Base-by-base conservation (phyloP, 2,329 filamentous ascomycete species). In the Trichoderma sp. region DNA sequence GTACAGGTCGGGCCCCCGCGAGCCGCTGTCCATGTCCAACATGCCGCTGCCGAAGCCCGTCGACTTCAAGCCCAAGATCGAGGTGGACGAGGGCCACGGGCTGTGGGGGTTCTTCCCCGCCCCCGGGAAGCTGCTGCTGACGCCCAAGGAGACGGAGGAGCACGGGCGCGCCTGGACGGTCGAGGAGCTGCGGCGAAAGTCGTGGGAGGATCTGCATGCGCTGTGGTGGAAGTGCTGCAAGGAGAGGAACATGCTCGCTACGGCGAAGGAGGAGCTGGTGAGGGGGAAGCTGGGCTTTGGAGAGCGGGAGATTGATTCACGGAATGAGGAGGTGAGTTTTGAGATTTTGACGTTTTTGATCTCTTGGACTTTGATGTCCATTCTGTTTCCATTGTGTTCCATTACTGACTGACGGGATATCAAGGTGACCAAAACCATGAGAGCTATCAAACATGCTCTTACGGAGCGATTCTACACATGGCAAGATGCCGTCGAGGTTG, bases 221-320 rank as follows among this genome's bases (percentile, higher is more conserved):
- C 85, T 99, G 76, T 99, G 95, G 94, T 99, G 94, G 93, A 88
- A 94, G 68, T 98, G 96, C 79, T 87, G 91, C 70, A 94, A 92
- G 82, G 96, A 99, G 83, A 86, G 92, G 75, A 99, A 99, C 81
- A 88, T 92, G 74, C 88, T 98, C 74, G 86, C 89, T n/a, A 98
- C 96, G 35, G 89, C 91, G 73, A 85, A 85, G 65, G 80, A 85
- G 69, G 93, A 97, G 83, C 86, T 92, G 75, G 77, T 83, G 35
- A 87, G 91, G 73, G 77, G 92, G 68, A 84, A 90, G 72, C 85
- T 92, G 60, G 89, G 91, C 33, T 96, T 92, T 76, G 95, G 95
- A 73, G 86, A 90, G 31, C 83, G 83, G 56, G 92, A 97, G 82
- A 84, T 87, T 55, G 81, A 84, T 24, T 77, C 81, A 55, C 88